phyloP scores from a whole-genome alignment of 371 early-diverging fungal species.

The Rhizopus sp. region DNA sequence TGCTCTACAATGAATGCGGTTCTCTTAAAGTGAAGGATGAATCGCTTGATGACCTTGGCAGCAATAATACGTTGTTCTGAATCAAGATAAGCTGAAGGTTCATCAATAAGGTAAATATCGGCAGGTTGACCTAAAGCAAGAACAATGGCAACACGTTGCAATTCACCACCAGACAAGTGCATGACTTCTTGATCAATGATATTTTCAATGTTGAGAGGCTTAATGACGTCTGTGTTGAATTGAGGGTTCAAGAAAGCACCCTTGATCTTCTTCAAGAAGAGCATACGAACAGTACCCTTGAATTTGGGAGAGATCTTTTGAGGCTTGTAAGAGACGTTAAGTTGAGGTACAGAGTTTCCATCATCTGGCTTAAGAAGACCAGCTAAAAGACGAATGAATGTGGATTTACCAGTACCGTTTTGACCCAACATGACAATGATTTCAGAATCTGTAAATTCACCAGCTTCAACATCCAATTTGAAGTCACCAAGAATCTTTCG shows the following conservation, averaged over 20 bases:
- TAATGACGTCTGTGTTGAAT: conserved; percentile 98
- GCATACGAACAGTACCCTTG: conserved; percentile 93
- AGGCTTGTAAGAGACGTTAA: conserved; percentile 97
- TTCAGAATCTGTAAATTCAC: conserved; percentile 97
- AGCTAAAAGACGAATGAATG: conserved; percentile 97
- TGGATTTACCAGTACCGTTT: conserved; percentile 99
- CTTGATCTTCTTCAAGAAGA: conserved; percentile 95
- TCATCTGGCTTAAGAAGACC: conserved; percentile 89
- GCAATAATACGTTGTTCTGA: conserved; percentile 99
- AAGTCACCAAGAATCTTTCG: conserved; percentile 86
- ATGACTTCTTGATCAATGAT: conserved; percentile 93
- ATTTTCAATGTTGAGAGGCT: conserved; percentile 94
- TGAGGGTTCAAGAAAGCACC: conserved; percentile 92
- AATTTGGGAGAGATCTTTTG: conserved; percentile 99
- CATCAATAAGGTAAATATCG: conserved; percentile 99
- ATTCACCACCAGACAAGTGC: conserved; percentile 99
- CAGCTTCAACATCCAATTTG: conserved; percentile 79
- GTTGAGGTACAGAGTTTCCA: conserved; percentile 76
- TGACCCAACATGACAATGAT: conserved; percentile 99
- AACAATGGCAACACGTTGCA: conserved; percentile 99
- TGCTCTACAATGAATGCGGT: conserved; percentile 99
- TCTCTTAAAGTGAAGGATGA: conserved; percentile 97
- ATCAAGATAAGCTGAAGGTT: conserved; percentile 99
- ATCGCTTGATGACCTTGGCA: conserved; percentile 99
- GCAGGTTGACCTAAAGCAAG: conserved; percentile 96